A percentile compares a stretch with the other conserved stretches of the same genome.
Evolutionary conservation across 495 filamentous ascomycete genomes (phyloP).

Genomic region (Hypoxylon lienhwacheense): DNA sequence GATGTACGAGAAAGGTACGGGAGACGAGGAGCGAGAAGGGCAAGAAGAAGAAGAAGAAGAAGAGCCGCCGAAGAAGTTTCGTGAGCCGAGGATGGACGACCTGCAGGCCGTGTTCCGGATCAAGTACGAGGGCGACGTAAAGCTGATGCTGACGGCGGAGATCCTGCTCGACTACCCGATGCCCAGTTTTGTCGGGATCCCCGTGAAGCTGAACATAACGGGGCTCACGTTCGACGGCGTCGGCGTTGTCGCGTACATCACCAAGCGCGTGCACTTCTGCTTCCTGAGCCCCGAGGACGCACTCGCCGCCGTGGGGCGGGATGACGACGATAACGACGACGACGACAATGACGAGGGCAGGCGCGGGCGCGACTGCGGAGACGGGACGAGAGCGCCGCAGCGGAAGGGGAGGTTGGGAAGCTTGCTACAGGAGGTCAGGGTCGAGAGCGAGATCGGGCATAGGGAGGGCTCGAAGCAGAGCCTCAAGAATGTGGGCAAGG

Average conservation of each 20-base stretch:
- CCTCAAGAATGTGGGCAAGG: conserved; percentile 97
- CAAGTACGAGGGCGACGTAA: conserved; percentile 80
- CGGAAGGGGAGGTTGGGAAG: conserved; percentile 63
- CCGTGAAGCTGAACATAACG: conserved; percentile 87
- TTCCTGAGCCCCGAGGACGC: conserved; percentile 90
- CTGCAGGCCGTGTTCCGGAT: conserved; percentile 89
- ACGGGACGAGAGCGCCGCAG: conserved; percentile 12
- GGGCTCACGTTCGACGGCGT: conserved; percentile 93
- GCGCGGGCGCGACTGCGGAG: not conserved
- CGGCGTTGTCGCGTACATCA: conserved; percentile 85
- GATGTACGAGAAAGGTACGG: conserved; percentile 1
- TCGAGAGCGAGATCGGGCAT: conserved; percentile 96
- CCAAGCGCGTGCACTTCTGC: conserved; percentile 82
- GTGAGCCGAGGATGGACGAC: conserved; percentile 63
- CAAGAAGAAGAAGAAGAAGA: conserved; percentile 38
- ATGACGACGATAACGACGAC: conserved; percentile 45
- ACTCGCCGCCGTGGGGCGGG: conserved; percentile 62
- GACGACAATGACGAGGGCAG: conserved; percentile 16
- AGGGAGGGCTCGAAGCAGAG: conserved; percentile 89
- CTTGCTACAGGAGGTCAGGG: conserved; percentile 84
- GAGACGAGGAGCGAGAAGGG: conserved; percentile 39
- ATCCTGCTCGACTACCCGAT: conserved; percentile 97
- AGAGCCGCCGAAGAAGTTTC: conserved; percentile 41
- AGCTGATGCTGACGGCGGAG: conserved; percentile 85
- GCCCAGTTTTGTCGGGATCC: conserved; percentile 92